Conservation (phyloP, 164 flowering plant species). For the Aristolochia californica region DNA sequence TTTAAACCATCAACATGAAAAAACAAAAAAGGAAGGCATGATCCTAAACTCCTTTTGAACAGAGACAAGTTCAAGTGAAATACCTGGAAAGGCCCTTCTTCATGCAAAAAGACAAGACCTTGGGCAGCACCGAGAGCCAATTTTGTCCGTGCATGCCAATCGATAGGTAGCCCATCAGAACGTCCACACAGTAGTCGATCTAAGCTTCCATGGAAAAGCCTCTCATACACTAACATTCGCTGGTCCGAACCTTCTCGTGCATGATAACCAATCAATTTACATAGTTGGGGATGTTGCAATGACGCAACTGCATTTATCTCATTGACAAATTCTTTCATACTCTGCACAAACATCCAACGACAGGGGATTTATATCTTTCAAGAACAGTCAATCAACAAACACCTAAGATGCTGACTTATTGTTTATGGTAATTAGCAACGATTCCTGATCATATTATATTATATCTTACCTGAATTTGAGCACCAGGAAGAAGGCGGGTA, state of each 20-base stretch:
- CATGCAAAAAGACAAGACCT: slow-evolving; percentile 93
- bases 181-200: slow-evolving; percentile 70
- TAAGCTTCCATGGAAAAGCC: slow-evolving; percentile 91
- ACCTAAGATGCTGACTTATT: no score
- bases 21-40: neutral
- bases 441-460: neutral
- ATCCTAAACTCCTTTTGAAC: neutral
- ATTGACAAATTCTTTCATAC: slow-evolving; percentile 56
- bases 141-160: slow-evolving; percentile 92
- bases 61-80: neutral
- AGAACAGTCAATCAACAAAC: neutral
- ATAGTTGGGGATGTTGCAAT: slow-evolving; percentile 84
- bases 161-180: slow-evolving; percentile 80
- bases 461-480: slow-evolving; percentile 27
- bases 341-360: slow-evolving; percentile 21
- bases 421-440: no score
- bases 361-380: neutral
- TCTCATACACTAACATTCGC: slow-evolving; percentile 78
- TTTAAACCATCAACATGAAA: neutral
- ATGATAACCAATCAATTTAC: slow-evolving; percentile 84
- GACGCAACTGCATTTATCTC: slow-evolving; percentile 72
- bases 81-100: slow-evolving; percentile 99
- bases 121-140: slow-evolving; percentile 92
- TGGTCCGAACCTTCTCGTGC: slow-evolving; percentile 90
- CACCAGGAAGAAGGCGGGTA: slow-evolving; percentile 65